Conservation (phyloP, 495 filamentous ascomycete genomes). For the Neurospora discreta region DNA sequence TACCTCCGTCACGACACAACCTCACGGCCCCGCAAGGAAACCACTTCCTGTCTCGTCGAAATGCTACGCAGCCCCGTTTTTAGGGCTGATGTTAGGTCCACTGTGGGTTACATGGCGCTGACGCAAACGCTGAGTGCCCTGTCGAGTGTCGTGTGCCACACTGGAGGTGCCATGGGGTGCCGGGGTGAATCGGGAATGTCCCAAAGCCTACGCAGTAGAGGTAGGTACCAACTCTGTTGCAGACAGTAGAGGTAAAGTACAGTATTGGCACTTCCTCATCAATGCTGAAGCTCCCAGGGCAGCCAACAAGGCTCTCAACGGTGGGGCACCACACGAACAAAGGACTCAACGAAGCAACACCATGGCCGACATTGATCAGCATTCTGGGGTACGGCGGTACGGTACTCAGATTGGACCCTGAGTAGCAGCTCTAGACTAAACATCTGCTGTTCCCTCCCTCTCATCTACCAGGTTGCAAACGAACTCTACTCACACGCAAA, state of each 20-base stretch:
- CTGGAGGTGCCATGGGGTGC: background rate
- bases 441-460: background rate
- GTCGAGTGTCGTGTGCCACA: background rate
- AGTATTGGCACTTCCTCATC: too few relatives aligned
- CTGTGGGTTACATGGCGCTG: background rate
- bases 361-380: background rate
- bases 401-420: background rate
- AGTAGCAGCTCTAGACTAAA: background rate
- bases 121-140: background rate
- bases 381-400: background rate
- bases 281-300: background rate
- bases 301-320: background rate
- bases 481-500: background rate
- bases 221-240: too few relatives aligned
- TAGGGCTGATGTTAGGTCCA: background rate
- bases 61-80: background rate
- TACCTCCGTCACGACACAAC: too few relatives aligned
- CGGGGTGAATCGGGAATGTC: background rate
- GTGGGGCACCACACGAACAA: background rate
- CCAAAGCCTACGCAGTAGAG: too few relatives aligned
- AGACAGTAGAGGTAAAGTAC: too few relatives aligned
- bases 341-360: background rate
- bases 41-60: background rate
- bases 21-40: background rate
- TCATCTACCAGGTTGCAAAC: background rate